Evolutionary conservation across 1,284 basidiomycete genomes (phyloP), one percentile per base, ranked within the genome.

Genomic region (Sporisorium scitamineum): DNA sequence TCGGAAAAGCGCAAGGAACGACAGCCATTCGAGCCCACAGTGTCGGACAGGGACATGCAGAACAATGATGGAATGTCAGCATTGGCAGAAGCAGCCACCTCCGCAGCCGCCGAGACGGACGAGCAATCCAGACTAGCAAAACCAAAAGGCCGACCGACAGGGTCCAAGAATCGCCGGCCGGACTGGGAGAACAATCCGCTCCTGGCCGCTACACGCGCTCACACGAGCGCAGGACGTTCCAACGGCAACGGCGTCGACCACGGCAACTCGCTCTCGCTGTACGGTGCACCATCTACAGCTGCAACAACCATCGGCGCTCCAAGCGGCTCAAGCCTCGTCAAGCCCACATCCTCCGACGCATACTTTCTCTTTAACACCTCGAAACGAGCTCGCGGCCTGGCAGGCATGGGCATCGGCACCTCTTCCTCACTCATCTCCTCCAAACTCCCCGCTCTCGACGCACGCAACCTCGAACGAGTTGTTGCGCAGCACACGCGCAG

Each of bases 311-410:
- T 18, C 14, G 57, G 29, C 9, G 62, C 57, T 22, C 42, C 45
- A 0, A 63, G 48, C 24, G 50, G 59, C 3, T 71, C 69, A 5
- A 60, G 22, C 26, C 54, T 77, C 22, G 59, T 77, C 44, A 73
- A 63, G 37, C 75, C 75, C 2, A 77, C 75, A 4, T 68, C 66
- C 7, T 70, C 70, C 20, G 75, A 77, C 41, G 75, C 75, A 24
- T 77, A 66, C 66, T 77, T 77, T 10, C 62, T 77, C n/a, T 70
- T 73, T 67, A 77, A 77, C 63, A 65, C 75, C 2, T 73, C 70
- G 10, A 71, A 72, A 50, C 59, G 62, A 1, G 63, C 70, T 0
- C 59, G 75, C 13, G 66, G 70, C 1, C 34, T 64, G 5, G 73
- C 73, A 24, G 70, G 70, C 0, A 70, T 73, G 68, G 58, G 53